A percentile compares a stretch with the other conserved stretches of the same genome.
phyloP scores from a whole-genome alignment of 2,329 filamentous ascomycete species.

The Fusarium humuli region DNA sequence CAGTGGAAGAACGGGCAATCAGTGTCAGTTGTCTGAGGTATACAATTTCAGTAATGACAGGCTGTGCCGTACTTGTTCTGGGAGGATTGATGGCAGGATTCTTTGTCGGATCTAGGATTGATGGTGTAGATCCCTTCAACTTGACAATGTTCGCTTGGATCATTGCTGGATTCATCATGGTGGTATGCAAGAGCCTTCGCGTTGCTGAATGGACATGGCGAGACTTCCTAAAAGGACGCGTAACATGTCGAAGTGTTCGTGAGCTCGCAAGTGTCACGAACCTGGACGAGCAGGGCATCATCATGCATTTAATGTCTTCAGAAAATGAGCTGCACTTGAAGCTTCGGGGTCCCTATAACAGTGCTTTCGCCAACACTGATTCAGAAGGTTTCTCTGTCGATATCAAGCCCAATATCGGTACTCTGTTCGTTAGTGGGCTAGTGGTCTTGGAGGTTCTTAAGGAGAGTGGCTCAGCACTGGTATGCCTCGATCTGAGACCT shows the following conservation, averaged over 20 bases:
- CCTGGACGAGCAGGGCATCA: neutral
- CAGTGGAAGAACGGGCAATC: neutral
- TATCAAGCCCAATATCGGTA: neutral
- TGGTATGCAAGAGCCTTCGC: neutral
- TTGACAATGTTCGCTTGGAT: neutral
- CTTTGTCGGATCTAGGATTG: neutral
- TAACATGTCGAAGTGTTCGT: neutral
- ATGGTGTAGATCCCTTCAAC: neutral
- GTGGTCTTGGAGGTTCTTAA: neutral
- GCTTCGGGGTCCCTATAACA: neutral
- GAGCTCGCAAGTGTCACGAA: neutral
- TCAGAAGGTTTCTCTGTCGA: neutral
- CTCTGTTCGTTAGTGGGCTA: neutral
- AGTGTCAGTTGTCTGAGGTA: neutral
- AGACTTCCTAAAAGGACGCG: neutral
- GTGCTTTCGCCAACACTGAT: neutral
- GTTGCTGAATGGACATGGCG: neutral
- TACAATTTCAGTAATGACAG: neutral
- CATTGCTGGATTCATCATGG: neutral
- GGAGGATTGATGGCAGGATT: neutral
- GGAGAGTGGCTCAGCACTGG: neutral
- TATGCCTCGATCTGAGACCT: neutral
- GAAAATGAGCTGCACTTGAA: neutral
- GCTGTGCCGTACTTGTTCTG: neutral
- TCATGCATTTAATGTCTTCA: fast-evolving